Base-by-base conservation (phyloP, 768 basidiomycete species). In the Naganishia vishniacii region DNA sequence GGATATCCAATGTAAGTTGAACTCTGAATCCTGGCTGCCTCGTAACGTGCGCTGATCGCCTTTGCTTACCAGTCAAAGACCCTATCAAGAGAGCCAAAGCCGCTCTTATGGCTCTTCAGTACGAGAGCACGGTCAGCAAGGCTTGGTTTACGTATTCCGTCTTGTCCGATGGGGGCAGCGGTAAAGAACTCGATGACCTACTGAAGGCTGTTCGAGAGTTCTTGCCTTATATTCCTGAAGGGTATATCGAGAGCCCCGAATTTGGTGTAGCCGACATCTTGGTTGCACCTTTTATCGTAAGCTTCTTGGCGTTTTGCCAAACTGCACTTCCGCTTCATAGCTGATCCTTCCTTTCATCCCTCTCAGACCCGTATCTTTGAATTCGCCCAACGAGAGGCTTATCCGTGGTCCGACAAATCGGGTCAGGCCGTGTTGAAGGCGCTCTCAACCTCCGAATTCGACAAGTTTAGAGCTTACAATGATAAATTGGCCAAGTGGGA, bases 201-300 rank as follows among this genome's bases (percentile, higher is more conserved):
- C 69, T 84, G 45, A 81, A 84, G 56, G 74, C 73, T 29, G 68
- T 84, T 32, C 85, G 86, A 72, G 37, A 44, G 3, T 63, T 62
- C 68, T 66, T 4, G 76, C 83, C 26, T 78, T 88, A 32, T 82
- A 83, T 0, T 68, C 72, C 6, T 77, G 80, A 44, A 82, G 82
- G 37, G 84, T 47, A 44, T 20, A 48, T 67, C 23, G 41, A 64
- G 13, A 80, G 79, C 2, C 71, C 77, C 25, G 77, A 81, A 53
- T 87, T 80, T 73, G 84, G 81, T n/a, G 82, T 83, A 58, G 86
- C 86, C 13, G 87, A 87, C 68, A 81, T 83, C 6, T 82, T 84
- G 0, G 71, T 86, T 26, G 77, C 81, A 4, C 84, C 87, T 0
- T 85, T 86, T 80, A 68, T 86, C 15, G 84, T 81, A n/a, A 79